A percentile compares a stretch with the other conserved stretches of the same genome.
These are phyloP conservation scores for Ogataea nakhonphanomensis DNA, from an alignment of 805 yeast genomes.

Conservation along the genomic window DNA sequence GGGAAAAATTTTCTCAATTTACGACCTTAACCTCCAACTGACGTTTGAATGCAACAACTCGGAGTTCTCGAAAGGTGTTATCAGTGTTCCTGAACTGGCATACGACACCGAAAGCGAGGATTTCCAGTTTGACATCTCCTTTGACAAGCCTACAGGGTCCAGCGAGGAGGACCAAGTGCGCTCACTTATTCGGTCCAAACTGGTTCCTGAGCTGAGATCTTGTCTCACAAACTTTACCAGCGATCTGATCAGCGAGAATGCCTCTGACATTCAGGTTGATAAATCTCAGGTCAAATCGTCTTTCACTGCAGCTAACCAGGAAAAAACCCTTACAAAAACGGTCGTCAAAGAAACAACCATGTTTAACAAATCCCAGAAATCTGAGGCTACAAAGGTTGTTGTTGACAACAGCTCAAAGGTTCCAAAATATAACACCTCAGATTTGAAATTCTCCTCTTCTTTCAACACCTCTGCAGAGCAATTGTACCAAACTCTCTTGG, in stretches of 20 bases:
- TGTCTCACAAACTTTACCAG: conserved; percentile 64
- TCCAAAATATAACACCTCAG: conserved; percentile 76
- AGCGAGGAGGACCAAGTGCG: conserved; percentile 47
- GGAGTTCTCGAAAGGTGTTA: conserved; percentile 53
- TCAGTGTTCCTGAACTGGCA: conserved; percentile 87
- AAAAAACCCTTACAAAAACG: conserved; percentile 25
- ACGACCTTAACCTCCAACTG: conserved; percentile 70
- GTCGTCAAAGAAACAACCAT: conserved; percentile 29
- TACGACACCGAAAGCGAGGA: conserved; percentile 87
- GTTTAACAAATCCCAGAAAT: conserved; percentile 18
- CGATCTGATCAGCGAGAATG: conserved; percentile 72
- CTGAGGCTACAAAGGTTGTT: conserved; percentile 6
- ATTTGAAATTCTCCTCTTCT: conserved; percentile 69
- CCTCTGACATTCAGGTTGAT: conserved; percentile 83
- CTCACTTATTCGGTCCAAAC: conserved; percentile 40
- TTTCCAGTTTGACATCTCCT: conserved; percentile 75
- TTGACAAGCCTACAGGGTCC: conserved; percentile 51
- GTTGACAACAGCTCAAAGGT: conserved; percentile 19
- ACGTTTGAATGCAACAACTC: conserved; percentile 46
- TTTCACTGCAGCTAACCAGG: conserved; percentile 51
- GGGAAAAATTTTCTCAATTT: conserved; percentile 90
- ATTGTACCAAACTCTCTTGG: conserved; percentile 71
- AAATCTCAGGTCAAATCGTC: conserved; percentile 59
- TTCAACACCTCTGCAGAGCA: conserved; percentile 90
- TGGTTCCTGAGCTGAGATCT: conserved; percentile 70